Evolutionary conservation across 2,329 filamentous ascomycete genomes (phyloP).

Genomic region (Fusarium incarnatum): DNA sequence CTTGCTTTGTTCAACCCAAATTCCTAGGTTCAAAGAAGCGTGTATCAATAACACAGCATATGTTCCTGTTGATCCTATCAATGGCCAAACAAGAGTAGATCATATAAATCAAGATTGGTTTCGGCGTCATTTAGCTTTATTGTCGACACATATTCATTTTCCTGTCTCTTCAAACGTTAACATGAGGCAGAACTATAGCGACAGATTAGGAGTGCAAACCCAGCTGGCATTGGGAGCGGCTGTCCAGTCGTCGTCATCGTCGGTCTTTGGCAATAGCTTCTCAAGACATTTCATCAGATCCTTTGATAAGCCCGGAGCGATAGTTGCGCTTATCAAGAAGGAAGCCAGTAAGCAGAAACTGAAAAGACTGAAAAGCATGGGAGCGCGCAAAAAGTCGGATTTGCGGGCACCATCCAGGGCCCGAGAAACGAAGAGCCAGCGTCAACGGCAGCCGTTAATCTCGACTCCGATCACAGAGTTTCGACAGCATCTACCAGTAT

Average conservation of each 20-base stretch:
- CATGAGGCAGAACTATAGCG: slow-evolving; percentile 4
- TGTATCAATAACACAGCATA: neutral
- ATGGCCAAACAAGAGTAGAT: neutral
- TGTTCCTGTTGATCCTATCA: neutral
- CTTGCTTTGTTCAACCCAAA: slow-evolving; percentile 12
- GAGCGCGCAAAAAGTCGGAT: neutral
- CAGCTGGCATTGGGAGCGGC: neutral
- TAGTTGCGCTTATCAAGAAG: slow-evolving; percentile 6
- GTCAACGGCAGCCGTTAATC: neutral
- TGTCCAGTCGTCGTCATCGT: neutral
- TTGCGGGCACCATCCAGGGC: neutral
- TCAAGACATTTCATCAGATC: neutral
- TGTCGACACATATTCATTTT: neutral
- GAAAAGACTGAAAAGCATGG: neutral
- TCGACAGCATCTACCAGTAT: neutral
- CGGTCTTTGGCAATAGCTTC: neutral
- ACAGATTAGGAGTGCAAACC: neutral
- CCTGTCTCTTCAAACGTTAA: neutral
- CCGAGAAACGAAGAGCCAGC: neutral
- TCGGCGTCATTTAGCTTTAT: neutral
- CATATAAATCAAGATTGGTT: neutral
- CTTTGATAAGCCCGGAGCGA: neutral
- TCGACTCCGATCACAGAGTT: neutral
- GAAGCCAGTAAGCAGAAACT: neutral
- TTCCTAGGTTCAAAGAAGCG: neutral